These are phyloP conservation scores for Pseudocercospora fuligena DNA, from an alignment of 2,329 filamentous ascomycete genomes.

Conservation along the genomic window DNA sequence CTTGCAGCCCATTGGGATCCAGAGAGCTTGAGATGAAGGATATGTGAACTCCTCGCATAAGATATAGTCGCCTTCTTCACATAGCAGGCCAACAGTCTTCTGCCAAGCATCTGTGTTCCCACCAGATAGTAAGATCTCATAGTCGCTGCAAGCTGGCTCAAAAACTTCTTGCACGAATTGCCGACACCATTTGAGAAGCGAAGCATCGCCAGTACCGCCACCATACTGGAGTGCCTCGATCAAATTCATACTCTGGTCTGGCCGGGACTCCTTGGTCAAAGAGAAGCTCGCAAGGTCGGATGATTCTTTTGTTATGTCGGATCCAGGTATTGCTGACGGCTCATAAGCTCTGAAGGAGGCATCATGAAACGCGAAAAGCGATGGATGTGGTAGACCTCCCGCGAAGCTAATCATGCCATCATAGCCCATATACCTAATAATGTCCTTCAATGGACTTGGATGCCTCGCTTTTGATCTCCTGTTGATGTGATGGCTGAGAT, in stretches of 20 bases:
- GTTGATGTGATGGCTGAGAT: conserved; percentile 16
- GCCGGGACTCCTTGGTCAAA: not conserved
- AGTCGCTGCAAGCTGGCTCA: conserved; percentile 2
- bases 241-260: conserved; percentile 1
- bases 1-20: conserved; percentile 11
- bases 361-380: conserved; percentile 6
- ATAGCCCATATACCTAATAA: conserved; percentile 11
- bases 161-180: conserved; percentile 3
- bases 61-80: conserved; percentile 11
- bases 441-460: conserved; percentile 11
- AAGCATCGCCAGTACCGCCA: conserved; percentile 6
- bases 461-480: conserved; percentile 9
- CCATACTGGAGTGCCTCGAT: conserved; percentile 10
- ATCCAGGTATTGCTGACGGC: not conserved
- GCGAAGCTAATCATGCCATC: conserved; percentile 14
- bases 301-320: not conserved
- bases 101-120: conserved; percentile 14
- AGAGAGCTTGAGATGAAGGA: conserved; percentile 11
- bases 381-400: conserved; percentile 6
- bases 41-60: conserved; percentile 11
- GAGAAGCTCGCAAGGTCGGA: not conserved
- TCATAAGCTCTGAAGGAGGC: conserved; percentile 8
- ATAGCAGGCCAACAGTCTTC: conserved; percentile 8
- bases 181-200: not conserved
- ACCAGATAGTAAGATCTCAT: conserved; percentile 5